These are phyloP conservation scores for Closterium sp. DNA, from an alignment of 139 green algal genomes.

Conservation along the genomic window DNA sequence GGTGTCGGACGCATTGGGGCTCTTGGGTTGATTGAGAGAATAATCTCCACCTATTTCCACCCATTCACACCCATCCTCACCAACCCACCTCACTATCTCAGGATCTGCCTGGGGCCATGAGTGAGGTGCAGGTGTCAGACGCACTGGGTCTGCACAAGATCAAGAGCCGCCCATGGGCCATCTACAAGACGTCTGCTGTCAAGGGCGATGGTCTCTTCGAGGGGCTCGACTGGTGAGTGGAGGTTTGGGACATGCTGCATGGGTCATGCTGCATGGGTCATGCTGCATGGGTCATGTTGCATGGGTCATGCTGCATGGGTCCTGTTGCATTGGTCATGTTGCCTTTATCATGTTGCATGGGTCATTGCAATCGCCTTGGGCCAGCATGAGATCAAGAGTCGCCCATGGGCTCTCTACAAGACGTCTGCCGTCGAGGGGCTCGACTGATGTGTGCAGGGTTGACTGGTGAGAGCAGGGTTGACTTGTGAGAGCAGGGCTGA, in stretches of 20 bases:
- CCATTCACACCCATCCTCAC: no score
- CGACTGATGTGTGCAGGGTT: no score
- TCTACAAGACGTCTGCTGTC: slow-evolving; percentile 94
- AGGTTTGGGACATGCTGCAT: not conserved
- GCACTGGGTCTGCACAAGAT: slow-evolving; percentile 86
- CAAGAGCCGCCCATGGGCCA: slow-evolving; percentile 90
- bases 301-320: no score
- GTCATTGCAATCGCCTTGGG: slow-evolving; percentile 85
- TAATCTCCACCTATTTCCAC: no score
- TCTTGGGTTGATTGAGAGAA: no score
- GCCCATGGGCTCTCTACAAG: slow-evolving; percentile 96
- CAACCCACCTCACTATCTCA: slow-evolving; percentile 46
- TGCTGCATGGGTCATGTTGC: no score
- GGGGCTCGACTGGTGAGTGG: slow-evolving; percentile 84
- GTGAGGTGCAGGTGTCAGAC: slow-evolving; percentile 87
- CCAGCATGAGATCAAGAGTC: slow-evolving; percentile 84
- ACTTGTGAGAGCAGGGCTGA: no score
- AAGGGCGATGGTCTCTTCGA: slow-evolving; percentile 96
- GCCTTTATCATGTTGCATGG: no score
- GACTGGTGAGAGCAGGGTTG: no score
- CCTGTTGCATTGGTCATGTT: no score
- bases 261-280: no score
- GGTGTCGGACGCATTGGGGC: slow-evolving; percentile 86
- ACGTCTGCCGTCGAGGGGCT: slow-evolving; percentile 92
- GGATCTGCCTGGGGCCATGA: slow-evolving; percentile 90